A percentile compares a stretch with the other conserved stretches of the same genome.
These are phyloP conservation scores for Ramalina intermedia DNA, from an alignment of 495 filamentous ascomycete species.

Conservation along the genomic window DNA sequence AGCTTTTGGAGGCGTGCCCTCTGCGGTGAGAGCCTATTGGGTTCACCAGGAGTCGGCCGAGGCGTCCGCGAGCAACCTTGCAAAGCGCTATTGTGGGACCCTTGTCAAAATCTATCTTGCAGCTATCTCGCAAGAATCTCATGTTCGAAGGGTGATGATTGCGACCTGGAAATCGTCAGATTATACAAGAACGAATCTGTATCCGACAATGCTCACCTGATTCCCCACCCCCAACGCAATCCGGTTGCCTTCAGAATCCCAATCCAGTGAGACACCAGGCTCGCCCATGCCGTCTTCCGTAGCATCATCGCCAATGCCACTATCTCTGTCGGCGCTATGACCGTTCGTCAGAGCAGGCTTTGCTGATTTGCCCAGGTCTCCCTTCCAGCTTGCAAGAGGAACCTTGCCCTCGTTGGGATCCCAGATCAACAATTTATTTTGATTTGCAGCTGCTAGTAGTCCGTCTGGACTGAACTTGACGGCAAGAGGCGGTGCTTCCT, in stretches of 20 bases:
- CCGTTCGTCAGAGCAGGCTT: constrained; percentile 14
- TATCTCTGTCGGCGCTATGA: constrained; percentile 26
- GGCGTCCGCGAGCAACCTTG: too few species aligned
- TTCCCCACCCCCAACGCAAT: constrained; percentile 59
- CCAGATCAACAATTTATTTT: constrained; percentile 54
- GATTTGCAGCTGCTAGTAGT: constrained; percentile 53
- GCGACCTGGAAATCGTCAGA: constrained; percentile 1
- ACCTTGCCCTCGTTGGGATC: constrained; percentile 52
- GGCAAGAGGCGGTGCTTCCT: constrained; percentile 40
- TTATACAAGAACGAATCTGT: not conserved
- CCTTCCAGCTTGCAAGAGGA: constrained; percentile 50
- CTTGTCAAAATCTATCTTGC: too few species aligned
- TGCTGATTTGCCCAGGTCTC: constrained; percentile 8
- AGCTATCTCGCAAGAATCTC: not conserved
- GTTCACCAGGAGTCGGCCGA: too few species aligned
- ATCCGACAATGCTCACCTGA: constrained; percentile 36
- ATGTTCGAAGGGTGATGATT: constrained; percentile 6
- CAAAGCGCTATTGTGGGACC: too few species aligned
- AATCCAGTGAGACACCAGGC: constrained; percentile 44
- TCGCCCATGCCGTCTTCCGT: constrained; percentile 9
- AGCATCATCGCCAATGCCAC: constrained; percentile 19
- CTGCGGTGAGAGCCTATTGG: too few species aligned
- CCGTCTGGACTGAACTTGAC: constrained; percentile 60
- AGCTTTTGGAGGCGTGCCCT: too few species aligned
- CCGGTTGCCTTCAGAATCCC: constrained; percentile 63